Conservation (phyloP, 2,329 filamentous ascomycete species). For the Basipetospora sp. region DNA sequence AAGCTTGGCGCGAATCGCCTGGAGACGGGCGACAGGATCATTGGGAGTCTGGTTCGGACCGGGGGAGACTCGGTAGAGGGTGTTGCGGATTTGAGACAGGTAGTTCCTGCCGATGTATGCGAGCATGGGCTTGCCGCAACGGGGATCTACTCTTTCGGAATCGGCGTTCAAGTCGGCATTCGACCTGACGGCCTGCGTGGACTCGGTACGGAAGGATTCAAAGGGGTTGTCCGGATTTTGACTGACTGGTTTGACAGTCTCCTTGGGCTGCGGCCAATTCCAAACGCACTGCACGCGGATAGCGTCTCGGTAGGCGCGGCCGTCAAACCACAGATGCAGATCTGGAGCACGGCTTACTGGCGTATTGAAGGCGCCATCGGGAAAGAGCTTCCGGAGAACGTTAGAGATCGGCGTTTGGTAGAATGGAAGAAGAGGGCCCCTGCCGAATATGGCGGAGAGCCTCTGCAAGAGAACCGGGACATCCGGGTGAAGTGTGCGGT, state of each 20-base stretch:
- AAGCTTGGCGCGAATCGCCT: slow-evolving; percentile 30
- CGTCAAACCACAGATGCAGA: slow-evolving; percentile 36
- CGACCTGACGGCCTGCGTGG: slow-evolving; percentile 20
- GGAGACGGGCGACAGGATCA: slow-evolving; percentile 31
- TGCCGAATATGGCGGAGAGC: slow-evolving; percentile 28
- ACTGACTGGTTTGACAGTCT: slow-evolving; percentile 4
- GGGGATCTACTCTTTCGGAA: neutral
- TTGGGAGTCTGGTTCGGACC: slow-evolving; percentile 29
- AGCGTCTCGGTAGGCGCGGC: slow-evolving; percentile 27
- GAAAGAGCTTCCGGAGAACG: slow-evolving; percentile 32
- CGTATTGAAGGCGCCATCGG: slow-evolving; percentile 16
- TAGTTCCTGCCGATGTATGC: slow-evolving; percentile 35
- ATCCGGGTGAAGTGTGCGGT: neutral
- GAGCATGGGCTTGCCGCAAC: slow-evolving; percentile 14
- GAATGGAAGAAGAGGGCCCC: slow-evolving; percentile 18
- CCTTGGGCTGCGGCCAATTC: slow-evolving; percentile 21
- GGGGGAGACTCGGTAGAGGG: slow-evolving; percentile 30
- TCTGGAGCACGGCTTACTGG: slow-evolving; percentile 19
- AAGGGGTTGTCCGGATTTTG: neutral
- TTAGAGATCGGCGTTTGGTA: slow-evolving; percentile 26
- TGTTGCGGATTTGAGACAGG: slow-evolving; percentile 29
- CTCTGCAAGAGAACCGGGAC: slow-evolving; percentile 28
- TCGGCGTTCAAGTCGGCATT: slow-evolving; percentile 9
- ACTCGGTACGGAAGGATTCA: slow-evolving; percentile 22
- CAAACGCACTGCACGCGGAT: slow-evolving; percentile 37